These are phyloP conservation scores for Triglochin maritima DNA, from an alignment of 106 monocot species.

Conservation along the genomic window DNA sequence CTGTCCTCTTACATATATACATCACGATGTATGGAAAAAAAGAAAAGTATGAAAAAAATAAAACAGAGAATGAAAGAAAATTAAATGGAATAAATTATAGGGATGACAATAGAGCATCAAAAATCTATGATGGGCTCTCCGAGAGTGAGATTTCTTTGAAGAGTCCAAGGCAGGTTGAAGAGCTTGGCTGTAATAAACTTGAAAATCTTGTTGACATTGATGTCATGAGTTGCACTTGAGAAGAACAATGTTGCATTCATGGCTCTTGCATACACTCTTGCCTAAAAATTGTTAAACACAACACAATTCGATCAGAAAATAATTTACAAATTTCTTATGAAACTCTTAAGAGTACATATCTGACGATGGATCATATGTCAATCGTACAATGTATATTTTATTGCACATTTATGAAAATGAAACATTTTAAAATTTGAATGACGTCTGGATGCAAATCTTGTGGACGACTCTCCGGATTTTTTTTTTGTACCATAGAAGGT, in stretches of 20 bases:
- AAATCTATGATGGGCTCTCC: constrained; percentile 92
- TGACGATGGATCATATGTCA: neutral
- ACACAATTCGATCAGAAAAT: neutral
- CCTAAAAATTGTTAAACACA: constrained; percentile 21
- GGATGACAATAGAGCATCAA: constrained; percentile 7
- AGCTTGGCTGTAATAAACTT: constrained; percentile 79
- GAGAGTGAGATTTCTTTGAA: constrained; percentile 71
- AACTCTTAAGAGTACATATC: neutral
- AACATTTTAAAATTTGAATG: neutral
- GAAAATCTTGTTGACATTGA: constrained; percentile 96
- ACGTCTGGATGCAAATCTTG: neutral
- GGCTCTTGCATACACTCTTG: constrained; percentile 67
- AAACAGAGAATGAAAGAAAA: neutral
- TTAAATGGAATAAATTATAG: neutral
- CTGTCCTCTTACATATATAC: no score
- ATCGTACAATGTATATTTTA: no score
- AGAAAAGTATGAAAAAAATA: neutral
- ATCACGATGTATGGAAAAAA: no score
- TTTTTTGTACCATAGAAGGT: neutral
- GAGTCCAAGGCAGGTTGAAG: constrained; percentile 70
- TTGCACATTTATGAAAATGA: neutral
- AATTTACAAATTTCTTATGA: neutral
- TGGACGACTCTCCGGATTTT: neutral
- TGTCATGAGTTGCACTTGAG: constrained; percentile 72
- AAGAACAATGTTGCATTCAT: constrained; percentile 87